phyloP scores from a whole-genome alignment of 2,329 filamentous ascomycete genomes.

The Neurospora sp. region DNA sequence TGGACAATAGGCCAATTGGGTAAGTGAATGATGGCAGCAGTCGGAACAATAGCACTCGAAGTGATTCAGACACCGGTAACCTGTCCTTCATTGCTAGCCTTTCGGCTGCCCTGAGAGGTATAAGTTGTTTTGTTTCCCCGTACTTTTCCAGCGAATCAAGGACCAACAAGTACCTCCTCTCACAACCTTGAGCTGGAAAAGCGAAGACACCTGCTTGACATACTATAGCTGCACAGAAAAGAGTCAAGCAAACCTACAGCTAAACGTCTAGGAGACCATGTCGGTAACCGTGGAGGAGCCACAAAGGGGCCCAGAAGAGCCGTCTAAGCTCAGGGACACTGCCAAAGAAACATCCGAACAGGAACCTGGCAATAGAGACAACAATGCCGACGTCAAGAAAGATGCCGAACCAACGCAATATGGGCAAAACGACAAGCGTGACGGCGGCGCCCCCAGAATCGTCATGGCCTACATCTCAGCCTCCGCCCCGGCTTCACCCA shows the following conservation, averaged over 20 bases:
- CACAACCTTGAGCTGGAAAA: neutral
- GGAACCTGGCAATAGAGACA: neutral
- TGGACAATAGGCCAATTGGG: neutral
- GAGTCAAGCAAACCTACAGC: neutral
- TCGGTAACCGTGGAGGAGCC: neutral
- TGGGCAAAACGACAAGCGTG: neutral
- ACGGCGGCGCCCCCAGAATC: neutral
- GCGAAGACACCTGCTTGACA: neutral
- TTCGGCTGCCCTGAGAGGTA: neutral
- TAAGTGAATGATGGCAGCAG: neutral
- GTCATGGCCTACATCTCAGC: neutral
- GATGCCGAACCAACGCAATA: neutral
- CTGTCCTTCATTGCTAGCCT: neutral
- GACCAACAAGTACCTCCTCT: neutral
- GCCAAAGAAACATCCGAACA: neutral
- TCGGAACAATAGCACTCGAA: neutral
- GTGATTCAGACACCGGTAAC: neutral
- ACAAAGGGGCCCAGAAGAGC: neutral
- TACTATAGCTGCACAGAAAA: neutral
- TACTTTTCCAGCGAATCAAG: neutral
- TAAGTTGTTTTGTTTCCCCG: neutral
- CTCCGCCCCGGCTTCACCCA: neutral
- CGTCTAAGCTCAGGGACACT: neutral
- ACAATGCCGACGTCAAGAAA: neutral
- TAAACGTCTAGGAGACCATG: neutral